Evolutionary conservation across 306 rosid species (phyloP).

Genomic region (Medicago truncatula): DNA sequence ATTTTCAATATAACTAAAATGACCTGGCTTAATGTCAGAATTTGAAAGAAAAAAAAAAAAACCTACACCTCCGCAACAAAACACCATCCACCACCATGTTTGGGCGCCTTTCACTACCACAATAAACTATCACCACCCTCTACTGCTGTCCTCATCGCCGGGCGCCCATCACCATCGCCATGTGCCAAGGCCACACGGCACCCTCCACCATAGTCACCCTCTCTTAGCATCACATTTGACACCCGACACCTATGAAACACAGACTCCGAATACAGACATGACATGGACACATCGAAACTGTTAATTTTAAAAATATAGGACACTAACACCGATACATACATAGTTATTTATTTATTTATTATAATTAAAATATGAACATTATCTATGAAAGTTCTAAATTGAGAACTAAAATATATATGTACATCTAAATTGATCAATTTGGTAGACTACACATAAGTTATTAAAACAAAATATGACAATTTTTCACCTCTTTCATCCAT

Average conservation of each 20-base stretch:
- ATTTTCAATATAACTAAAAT: conserved; percentile 1
- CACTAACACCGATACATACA: too few relatives aligned
- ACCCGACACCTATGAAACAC: not conserved
- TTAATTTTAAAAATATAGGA: too few relatives aligned
- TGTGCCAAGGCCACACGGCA: not conserved
- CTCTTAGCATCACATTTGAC: not conserved
- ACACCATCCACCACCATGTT: not conserved
- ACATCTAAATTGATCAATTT: too few relatives aligned
- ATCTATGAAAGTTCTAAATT: too few relatives aligned
- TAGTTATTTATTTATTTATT: too few relatives aligned
- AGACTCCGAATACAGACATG: too few relatives aligned
- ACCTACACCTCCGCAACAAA: not conserved
- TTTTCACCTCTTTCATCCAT: too few relatives aligned
- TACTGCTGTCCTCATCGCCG: not conserved
- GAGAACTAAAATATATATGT: too few relatives aligned
- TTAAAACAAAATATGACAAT: too few relatives aligned
- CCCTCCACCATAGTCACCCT: conserved; percentile 11
- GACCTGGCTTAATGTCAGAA: not conserved
- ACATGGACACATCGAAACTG: too few relatives aligned
- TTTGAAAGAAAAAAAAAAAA: not conserved
- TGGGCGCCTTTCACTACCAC: not conserved
- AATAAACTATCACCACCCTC: not conserved
- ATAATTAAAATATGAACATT: too few relatives aligned
- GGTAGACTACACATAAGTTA: too few relatives aligned
- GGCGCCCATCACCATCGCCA: not conserved